Evolutionary conservation across 225 moss, liverwort and hornwort species (phyloP).

Genomic region (Polytrichum commune): DNA sequence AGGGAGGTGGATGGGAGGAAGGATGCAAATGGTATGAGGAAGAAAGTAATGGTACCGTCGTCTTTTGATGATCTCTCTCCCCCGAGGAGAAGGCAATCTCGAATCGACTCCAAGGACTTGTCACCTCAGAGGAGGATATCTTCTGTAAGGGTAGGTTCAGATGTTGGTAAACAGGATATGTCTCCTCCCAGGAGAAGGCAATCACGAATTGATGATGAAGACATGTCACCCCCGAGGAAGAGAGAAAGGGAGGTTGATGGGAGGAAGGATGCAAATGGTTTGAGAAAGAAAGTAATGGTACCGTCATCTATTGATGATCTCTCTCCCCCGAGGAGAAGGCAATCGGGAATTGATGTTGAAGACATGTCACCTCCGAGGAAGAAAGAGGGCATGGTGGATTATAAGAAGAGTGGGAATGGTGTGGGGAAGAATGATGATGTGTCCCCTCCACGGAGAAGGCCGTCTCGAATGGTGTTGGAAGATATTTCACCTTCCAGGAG

Average conservation of each 20-base stretch:
- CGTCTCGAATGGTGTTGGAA: no score
- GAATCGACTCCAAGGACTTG: conserved; percentile 9
- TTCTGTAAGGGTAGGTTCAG: conserved; percentile 5
- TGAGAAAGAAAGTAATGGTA: no score
- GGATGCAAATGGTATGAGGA: background rate
- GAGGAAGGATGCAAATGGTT: background rate
- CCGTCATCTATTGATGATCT: conserved; percentile 13
- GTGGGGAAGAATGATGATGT: no score
- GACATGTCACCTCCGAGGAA: background rate
- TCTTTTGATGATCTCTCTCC: conserved; percentile 22
- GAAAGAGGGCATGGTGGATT: no score
- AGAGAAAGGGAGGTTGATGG: background rate
- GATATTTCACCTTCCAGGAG: conserved; percentile 18
- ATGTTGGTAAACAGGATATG: no score
- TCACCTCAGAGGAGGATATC: conserved; percentile 25
- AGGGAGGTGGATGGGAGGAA: background rate
- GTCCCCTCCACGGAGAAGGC: no score
- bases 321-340: conserved; percentile 38
- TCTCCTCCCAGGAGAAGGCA: background rate
- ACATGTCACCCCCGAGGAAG: conserved; percentile 16
- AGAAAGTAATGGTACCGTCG: no score
- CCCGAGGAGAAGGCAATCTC: conserved; percentile 15
- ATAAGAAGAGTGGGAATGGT: no score
- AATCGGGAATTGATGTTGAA: background rate
- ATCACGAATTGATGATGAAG: background rate